phyloP scores from a whole-genome alignment of 129 eudicot species.

The Artemisia annua region DNA sequence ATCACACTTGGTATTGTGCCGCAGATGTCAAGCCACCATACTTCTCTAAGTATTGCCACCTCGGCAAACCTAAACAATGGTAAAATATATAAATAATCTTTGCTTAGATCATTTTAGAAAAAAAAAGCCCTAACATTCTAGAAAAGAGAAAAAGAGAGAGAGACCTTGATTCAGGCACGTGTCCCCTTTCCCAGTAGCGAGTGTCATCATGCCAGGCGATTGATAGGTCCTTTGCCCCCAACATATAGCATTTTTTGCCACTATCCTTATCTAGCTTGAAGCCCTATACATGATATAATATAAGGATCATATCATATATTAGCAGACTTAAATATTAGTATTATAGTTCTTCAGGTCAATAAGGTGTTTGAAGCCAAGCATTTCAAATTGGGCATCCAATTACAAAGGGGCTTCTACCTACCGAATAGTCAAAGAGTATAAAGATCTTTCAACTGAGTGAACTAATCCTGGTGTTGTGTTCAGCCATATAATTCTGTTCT shows the following conservation, averaged over 20 bases:
- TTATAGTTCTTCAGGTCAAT: no score
- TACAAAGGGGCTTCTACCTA: no score
- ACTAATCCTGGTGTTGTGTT: no score
- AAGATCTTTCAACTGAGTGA: no score
- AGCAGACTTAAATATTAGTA: no score
- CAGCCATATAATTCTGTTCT: no score
- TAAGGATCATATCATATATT: no score
- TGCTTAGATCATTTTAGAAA: neutral
- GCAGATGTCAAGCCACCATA: conserved; percentile 45
- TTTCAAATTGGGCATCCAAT: no score
- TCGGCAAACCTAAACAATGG: conserved; percentile 36
- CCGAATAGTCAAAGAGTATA: no score
- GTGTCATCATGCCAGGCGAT: conserved; percentile 37
- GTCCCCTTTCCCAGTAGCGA: conserved; percentile 42
- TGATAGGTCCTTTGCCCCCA: conserved; percentile 38
- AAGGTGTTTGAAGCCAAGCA: no score
- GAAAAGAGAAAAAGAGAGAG: neutral
- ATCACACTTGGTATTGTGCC: conserved; percentile 26
- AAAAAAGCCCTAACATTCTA: neutral
- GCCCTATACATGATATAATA: conserved; percentile 14
- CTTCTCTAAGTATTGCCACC: conserved; percentile 35
- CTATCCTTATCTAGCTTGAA: conserved; percentile 38
- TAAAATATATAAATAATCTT: neutral
- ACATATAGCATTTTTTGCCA: conserved; percentile 47
- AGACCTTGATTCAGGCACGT: conserved; percentile 42